Base-by-base conservation (phyloP, 768 basidiomycete species). In the Leucocoprinus sp. region DNA sequence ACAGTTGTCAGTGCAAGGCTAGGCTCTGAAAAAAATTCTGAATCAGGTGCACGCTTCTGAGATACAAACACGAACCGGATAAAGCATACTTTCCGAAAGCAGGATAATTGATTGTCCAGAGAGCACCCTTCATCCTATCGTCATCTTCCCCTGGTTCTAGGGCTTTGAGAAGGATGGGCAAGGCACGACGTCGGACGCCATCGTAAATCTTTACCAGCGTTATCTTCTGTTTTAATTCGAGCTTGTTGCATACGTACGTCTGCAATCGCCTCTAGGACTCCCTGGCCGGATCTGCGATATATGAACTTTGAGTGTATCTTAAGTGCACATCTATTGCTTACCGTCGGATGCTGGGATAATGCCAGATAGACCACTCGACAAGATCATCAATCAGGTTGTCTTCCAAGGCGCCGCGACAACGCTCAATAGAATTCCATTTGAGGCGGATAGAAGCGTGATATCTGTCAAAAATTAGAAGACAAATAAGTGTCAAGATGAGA, bases 51-150 rank as follows among this genome's bases (percentile, higher is more conserved):
- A 15, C 11, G 17, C 18, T 28, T 8, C 26, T 11, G 18, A 41
- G n/a, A 17, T 22, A 22, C 27, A 19, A 8, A 0, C 7, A 54
- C 64, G 42, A 49, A 74, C 74, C 74, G 45, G 65, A 61, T 8
- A 72, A 62, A 1, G 74, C 75, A 59, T 73, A 76, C 58, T 67
- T 71, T 43, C 84, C 82, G 51, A 90, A 80, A 4, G 70, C 68
- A 8, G 79, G 67, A 7, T 71, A 67, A 55, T 85, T 82, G 23
- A 91, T 58, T 3, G 83, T 81, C 78, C 87, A 91, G 15, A 92
- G 62, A 2, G 88, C 86, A 8, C 92, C 92, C 65, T 96, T 93
- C 81, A 92, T 88, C n/a, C 84, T 74, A 58, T 91, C 88, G 54
- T 88, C 87, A 29, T 93, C 89, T 15, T 72, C 74, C 2, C 83